Evolutionary conservation across 495 filamentous ascomycete genomes (phyloP).

Genomic region (Acidomyces sp.): DNA sequence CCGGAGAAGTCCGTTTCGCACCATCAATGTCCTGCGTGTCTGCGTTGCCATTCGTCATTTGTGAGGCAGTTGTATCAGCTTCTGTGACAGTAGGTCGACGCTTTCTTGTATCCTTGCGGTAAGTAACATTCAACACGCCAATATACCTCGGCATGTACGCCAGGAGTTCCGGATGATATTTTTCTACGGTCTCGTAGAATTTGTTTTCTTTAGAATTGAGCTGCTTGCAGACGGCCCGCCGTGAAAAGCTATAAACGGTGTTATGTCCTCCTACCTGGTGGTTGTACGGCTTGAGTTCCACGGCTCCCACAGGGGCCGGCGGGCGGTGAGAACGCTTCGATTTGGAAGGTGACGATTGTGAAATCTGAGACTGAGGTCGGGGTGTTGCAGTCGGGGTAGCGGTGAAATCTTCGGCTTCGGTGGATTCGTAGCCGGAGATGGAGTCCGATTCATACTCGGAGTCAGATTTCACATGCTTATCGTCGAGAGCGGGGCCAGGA

Average conservation of each 20-base stretch:
- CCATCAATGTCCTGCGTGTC: not conserved
- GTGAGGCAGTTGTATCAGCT: constrained; percentile 8
- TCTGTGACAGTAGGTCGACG: constrained; percentile 11
- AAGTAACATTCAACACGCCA: constrained; percentile 92
- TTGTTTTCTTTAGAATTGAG: constrained; percentile 95
- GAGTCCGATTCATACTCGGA: constrained; percentile 43
- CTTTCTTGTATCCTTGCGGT: constrained; percentile 68
- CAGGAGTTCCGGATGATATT: constrained; percentile 74
- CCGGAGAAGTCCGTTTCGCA: not conserved
- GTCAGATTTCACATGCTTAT: constrained; percentile 34
- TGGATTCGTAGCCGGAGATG: constrained; percentile 42
- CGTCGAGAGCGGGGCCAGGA: constrained; percentile 1
- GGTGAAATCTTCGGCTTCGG: constrained; percentile 45
- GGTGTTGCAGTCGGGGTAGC: constrained; percentile 47
- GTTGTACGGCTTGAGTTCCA: constrained; percentile 90
- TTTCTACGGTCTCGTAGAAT: constrained; percentile 94
- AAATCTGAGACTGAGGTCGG: constrained; percentile 9
- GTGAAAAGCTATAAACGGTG: constrained; percentile 89
- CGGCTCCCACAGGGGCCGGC: constrained; percentile 64
- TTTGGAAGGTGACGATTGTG: constrained; percentile 27
- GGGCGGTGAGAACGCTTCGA: constrained; percentile 12
- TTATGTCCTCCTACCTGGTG: constrained; percentile 97
- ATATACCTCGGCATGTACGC: constrained; percentile 93
- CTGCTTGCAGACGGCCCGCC: constrained; percentile 91
- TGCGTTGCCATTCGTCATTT: not conserved